Base-by-base conservation (phyloP, 2,329 filamentous ascomycete genomes). In the Ilyonectria mors-panacis region DNA sequence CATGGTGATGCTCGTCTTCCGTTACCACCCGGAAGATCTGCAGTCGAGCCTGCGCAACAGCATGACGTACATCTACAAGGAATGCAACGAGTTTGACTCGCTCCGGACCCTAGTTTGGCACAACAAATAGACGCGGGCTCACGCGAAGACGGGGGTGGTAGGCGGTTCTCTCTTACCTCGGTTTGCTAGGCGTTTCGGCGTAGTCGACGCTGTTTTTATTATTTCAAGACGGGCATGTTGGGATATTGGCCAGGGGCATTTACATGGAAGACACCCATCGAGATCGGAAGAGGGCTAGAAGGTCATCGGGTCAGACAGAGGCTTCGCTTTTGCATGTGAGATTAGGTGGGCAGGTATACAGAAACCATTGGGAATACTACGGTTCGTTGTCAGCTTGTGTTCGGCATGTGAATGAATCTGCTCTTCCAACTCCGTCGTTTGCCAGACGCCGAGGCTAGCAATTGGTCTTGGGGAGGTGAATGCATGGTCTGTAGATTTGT, bases 41-140 rank as follows among this genome's bases (percentile, higher is more conserved):
- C 96, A 98, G 86, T 90, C 91, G 67, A 98, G 95, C 81, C 83
- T 99, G 85, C 89, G 94, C 80, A 95, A 91, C 82, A 98, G 94
- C 84, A 99, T 99, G 96, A 93, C 90, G 75, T 99, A 99, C 78
- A 97, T 99, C 85, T 99, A 95, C 80, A 87, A 90, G 66, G 93
- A 98, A 81, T 94, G 93, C 70, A 93, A 98, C 77, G 87, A 93
- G 66, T 99, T 95, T 94, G 93, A 97, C 78, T 93, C 92, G 44
- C 85, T 97, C 78, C 85, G 92, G 80, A 98, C 92, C 73, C 90
- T 98, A 76, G 77, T 97, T 21, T 92, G 94, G 87, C 92, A 97
- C 81, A 98, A 98, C 74, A 89, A 90, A 78, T 91, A 80, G 77
- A 77, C 4, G 58, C 23, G 47, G 45, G 60, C 30, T 57, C 53